A percentile compares a stretch with the other conserved stretches of the same genome.
phyloP scores from a whole-genome alignment of 1,139 yeast genomes.

The Hansenula sp. region DNA sequence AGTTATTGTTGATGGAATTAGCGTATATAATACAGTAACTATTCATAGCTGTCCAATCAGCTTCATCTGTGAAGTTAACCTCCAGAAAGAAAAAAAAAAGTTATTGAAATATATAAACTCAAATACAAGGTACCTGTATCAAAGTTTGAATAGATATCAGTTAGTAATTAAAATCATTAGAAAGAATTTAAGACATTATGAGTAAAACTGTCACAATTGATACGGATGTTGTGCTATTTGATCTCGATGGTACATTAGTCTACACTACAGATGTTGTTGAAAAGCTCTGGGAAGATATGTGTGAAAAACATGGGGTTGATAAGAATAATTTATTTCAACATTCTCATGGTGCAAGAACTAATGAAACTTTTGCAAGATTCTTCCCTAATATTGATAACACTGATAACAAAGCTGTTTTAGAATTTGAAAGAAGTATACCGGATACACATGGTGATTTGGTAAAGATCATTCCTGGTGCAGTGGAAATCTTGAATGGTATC shows the following conservation, averaged over 20 bases:
- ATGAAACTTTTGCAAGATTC: slow-evolving; percentile 70
- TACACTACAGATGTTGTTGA: slow-evolving; percentile 80
- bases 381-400: slow-evolving; percentile 70
- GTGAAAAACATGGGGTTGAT: slow-evolving; percentile 66
- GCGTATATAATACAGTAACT: no score
- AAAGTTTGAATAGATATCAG: no score
- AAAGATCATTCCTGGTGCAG: slow-evolving; percentile 71
- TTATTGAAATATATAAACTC: no score
- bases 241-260: slow-evolving; percentile 82
- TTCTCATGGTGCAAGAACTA: slow-evolving; percentile 80
- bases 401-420: slow-evolving; percentile 51
- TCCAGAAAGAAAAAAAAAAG: no score
- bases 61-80: no score
- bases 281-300: slow-evolving; percentile 74
- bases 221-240: slow-evolving; percentile 45
- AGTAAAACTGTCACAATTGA: slow-evolving; percentile 9
- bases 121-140: no score
- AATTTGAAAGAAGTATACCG: slow-evolving; percentile 50
- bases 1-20: no score
- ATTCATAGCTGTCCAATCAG: no score
- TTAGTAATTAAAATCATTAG: no score
- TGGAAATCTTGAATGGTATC: slow-evolving; percentile 53
- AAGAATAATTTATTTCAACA: slow-evolving; percentile 67
- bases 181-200: no score
- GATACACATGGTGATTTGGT: slow-evolving; percentile 69